Evolutionary conservation across 495 filamentous ascomycete genomes (phyloP), one percentile per base, ranked within the genome.

Genomic region (Penicillium paxilli): DNA sequence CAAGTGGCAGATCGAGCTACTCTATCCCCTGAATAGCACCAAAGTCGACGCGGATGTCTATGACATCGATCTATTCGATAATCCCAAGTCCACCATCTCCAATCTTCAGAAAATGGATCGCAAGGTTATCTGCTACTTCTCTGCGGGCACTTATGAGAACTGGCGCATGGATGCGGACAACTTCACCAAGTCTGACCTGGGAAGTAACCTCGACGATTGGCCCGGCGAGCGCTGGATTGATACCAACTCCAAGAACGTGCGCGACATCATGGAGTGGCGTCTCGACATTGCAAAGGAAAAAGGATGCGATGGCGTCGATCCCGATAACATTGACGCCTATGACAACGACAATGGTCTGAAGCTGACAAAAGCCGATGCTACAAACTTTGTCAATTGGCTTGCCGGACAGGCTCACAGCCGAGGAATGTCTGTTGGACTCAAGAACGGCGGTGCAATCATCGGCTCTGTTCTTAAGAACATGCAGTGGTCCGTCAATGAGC

Each of bases 51-150:
- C 77, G 0, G 44, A 69, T 3, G 69, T 87, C 53, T 86, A 80
- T 68, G 83, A 87, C 66, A 80, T 86, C 47, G 85, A 88, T 51
- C 74, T 88, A 4, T 85, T 84, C 70, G 66, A 73, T 46, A 87
- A 80, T 47, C 37, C 63, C 20, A 63, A 64, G 5, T 57, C 67
- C 16, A 73, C 63, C 3, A 83, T 87, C 50, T 50, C 67, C 4
- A 52, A 63, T 0, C 70, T 88, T 1, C 80, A 87, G 37, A 35
- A 28, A 4, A 51, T 67, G 24, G 72, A 71, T 11, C 74, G 80
- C 49, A 84, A 78, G 41, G 81, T 88, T 22, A 86, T 90, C 51
- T 91, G 87, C 74, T 91, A 90, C 64, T 90, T 89, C 71, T 83
- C 79, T 10, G 87, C 86, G 1, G 87, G 87, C 5, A 82, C 77